Evolutionary conservation across 495 filamentous ascomycete genomes (phyloP).

Genomic region (Melanomma pulvis-pyrius): DNA sequence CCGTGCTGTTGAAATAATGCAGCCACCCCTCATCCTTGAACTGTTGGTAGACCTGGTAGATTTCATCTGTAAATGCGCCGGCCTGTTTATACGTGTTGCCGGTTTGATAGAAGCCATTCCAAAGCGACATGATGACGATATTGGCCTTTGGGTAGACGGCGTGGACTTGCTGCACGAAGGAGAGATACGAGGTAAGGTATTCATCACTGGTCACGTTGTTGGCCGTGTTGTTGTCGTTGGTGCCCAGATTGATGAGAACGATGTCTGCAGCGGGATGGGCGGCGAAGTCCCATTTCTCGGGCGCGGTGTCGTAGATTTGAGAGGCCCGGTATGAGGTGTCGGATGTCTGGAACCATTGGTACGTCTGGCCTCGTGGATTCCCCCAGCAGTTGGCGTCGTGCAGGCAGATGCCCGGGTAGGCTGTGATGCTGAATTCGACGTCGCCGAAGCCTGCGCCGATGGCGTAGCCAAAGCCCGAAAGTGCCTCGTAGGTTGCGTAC

Average conservation of each 20-base stretch:
- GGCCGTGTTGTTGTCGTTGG: conserved; percentile 63
- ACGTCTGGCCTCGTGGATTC: conserved; percentile 56
- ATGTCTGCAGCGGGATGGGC: conserved; percentile 64
- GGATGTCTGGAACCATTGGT: conserved; percentile 69
- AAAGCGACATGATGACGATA: conserved; percentile 68
- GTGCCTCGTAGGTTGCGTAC: conserved; percentile 66
- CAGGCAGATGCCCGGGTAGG: conserved; percentile 51
- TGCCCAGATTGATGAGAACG: conserved; percentile 69
- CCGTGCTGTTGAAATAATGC: conserved; percentile 69
- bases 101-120: conserved; percentile 58
- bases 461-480: conserved; percentile 62
- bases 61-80: conserved; percentile 56
- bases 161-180: conserved; percentile 64
- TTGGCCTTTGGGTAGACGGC: conserved; percentile 63
- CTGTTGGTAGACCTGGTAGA: conserved; percentile 55
- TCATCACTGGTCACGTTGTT: conserved; percentile 60
- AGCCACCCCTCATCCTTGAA: conserved; percentile 53
- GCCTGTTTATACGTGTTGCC: conserved; percentile 59
- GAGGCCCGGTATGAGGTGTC: conserved; percentile 59
- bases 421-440: conserved; percentile 64
- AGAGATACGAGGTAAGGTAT: conserved; percentile 61
- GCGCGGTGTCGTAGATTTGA: conserved; percentile 56
- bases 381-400: conserved; percentile 63
- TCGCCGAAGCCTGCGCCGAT: conserved; percentile 64
- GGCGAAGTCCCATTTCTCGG: conserved; percentile 63